phyloP scores from a whole-genome alignment of 1,284 basidiomycete genomes.

The Ceratobasidium sp. region DNA sequence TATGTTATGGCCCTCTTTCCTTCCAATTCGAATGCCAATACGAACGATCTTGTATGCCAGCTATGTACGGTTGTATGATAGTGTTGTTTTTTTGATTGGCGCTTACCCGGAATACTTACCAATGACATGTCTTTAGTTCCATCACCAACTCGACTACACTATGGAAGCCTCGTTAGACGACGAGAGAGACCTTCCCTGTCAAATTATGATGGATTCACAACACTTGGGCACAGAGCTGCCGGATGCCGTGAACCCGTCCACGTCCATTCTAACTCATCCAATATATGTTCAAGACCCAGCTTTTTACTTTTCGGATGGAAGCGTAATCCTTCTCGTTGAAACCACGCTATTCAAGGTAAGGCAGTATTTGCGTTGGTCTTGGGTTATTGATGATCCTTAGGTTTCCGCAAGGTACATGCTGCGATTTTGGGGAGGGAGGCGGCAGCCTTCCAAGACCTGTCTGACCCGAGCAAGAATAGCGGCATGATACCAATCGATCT shows the following conservation, averaged over 20 bases:
- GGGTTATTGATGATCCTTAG: not conserved
- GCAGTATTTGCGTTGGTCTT: not conserved
- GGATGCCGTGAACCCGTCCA: not conserved
- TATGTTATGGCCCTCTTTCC: not conserved
- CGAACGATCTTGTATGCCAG: not conserved
- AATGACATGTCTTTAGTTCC: no score
- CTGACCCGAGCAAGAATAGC: not conserved
- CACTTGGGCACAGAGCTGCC: not conserved
- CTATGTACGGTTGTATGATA: not conserved
- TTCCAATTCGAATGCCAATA: no score
- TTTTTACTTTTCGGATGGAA: constrained; percentile 28
- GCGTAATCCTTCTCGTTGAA: constrained; percentile 10
- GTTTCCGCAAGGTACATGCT: constrained; percentile 18
- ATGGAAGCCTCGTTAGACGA: no score
- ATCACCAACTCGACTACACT: no score
- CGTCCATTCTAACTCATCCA: not conserved
- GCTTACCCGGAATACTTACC: no score
- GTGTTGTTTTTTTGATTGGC: not conserved
- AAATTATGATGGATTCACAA: not conserved
- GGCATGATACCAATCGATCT: not conserved
- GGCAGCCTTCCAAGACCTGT: not conserved
- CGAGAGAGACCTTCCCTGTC: no score
- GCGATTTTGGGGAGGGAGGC: constrained; percentile 24
- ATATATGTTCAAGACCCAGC: not conserved
- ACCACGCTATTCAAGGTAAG: constrained; percentile 17